phyloP scores from a whole-genome alignment of 257 asterid species.

The Nicotiana sylvestris region DNA sequence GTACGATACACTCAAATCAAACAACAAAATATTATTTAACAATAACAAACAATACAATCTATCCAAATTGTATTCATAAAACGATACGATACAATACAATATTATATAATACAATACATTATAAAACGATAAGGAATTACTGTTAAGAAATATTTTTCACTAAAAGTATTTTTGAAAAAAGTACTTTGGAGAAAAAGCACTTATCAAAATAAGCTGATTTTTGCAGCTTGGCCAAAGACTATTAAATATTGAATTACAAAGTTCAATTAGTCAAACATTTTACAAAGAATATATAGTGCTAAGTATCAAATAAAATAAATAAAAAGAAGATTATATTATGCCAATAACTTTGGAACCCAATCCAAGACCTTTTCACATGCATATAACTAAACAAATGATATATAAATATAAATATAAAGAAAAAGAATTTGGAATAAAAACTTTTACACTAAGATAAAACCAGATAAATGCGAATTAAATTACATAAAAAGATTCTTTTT shows the following conservation, averaged over 20 bases:
- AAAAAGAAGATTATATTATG: background rate
- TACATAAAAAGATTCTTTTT: background rate
- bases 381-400: background rate
- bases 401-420: background rate
- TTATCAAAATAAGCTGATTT: too few relatives aligned
- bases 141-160: too few relatives aligned
- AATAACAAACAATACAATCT: too few relatives aligned
- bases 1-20: too few relatives aligned
- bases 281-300: background rate
- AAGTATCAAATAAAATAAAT: background rate
- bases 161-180: too few relatives aligned
- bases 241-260: background rate
- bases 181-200: too few relatives aligned
- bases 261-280: background rate
- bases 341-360: constrained; percentile 4
- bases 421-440: background rate
- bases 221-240: too few relatives aligned
- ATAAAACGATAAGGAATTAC: too few relatives aligned
- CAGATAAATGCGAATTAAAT: background rate
- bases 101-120: too few relatives aligned
- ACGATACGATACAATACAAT: too few relatives aligned
- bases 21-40: too few relatives aligned
- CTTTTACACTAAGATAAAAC: background rate
- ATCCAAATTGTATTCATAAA: too few relatives aligned
- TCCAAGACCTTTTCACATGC: background rate